phyloP scores from a whole-genome alignment of 805 yeast species.

The Soucietia sequanensis region DNA sequence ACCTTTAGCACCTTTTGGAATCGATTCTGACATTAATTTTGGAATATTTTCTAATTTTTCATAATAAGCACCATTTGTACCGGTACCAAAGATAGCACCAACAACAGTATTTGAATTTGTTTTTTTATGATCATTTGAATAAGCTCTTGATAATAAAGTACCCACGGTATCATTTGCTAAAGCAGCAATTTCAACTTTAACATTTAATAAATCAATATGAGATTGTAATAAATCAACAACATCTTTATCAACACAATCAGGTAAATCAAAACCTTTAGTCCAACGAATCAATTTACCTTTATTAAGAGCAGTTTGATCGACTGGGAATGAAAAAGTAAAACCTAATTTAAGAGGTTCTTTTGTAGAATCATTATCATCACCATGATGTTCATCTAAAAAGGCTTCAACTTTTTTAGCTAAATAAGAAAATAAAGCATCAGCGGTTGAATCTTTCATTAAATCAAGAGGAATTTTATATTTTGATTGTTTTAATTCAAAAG shows the following conservation, averaged over 20 bases:
- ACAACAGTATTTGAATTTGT: conserved; percentile 73
- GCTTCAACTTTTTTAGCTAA: conserved; percentile 67
- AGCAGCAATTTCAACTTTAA: conserved; percentile 77
- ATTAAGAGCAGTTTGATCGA: conserved; percentile 76
- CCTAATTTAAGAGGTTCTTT: conserved; percentile 63
- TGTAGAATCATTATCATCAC: conserved; percentile 30
- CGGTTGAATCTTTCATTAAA: conserved; percentile 61
- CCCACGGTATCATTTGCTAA: conserved; percentile 97
- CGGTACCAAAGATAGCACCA: conserved; percentile 96
- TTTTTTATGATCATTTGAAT: conserved; percentile 60
- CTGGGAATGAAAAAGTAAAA: conserved; percentile 93
- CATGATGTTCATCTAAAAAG: conserved; percentile 69
- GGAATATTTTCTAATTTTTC: conserved; percentile 73
- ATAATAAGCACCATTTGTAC: conserved; percentile 93
- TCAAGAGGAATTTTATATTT: conserved; percentile 80
- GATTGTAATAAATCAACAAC: conserved; percentile 71
- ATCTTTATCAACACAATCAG: conserved; percentile 82
- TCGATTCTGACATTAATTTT: conserved; percentile 51
- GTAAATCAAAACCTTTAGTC: conserved; percentile 93
- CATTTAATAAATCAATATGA: conserved; percentile 56
- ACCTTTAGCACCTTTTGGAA: conserved; percentile 51
- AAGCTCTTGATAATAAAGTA: conserved; percentile 84
- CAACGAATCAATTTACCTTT: conserved; percentile 85
- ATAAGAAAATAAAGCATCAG: conserved; percentile 68
- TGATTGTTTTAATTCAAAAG: conserved; percentile 72